Conservation (phyloP, 106 monocot genomes). For the Dactylorhiza incarnata region DNA sequence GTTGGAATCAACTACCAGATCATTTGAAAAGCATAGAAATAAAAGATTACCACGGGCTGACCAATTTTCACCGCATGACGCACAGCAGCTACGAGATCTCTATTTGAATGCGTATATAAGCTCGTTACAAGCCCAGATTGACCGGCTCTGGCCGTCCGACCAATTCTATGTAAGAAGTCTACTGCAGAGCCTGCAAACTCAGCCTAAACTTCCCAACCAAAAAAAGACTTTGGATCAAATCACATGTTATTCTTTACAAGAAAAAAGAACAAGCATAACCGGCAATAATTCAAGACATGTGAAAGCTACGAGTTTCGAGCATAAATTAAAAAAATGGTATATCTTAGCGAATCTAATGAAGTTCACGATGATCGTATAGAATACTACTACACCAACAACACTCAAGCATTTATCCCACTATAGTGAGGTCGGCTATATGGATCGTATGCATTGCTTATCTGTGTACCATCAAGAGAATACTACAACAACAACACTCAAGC, state of each 20-base stretch:
- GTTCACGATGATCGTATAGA: no score
- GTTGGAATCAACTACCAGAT: not conserved
- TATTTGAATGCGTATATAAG: slow-evolving; percentile 60
- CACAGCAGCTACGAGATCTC: slow-evolving; percentile 73
- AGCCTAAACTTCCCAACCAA: slow-evolving; percentile 37
- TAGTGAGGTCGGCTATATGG: no score
- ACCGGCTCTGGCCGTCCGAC: slow-evolving; percentile 94
- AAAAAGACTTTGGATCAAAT: not conserved
- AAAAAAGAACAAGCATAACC: not conserved
- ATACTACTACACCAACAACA: no score
- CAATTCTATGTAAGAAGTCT: slow-evolving; percentile 93
- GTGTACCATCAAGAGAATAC: no score
- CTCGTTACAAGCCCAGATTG: slow-evolving; percentile 77
- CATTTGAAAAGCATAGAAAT: not conserved
- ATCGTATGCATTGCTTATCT: no score
- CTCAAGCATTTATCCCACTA: no score
- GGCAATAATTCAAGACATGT: no score
- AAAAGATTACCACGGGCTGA: slow-evolving; percentile 62
- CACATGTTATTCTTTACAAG: not conserved
- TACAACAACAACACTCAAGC: no score
- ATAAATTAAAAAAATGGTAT: not conserved
- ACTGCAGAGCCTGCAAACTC: slow-evolving; percentile 93
- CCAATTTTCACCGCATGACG: slow-evolving; percentile 42
- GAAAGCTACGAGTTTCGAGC: not conserved
- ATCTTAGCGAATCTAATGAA: no score